These are phyloP conservation scores for Aspergillus persii DNA, from an alignment of 2,329 filamentous ascomycete species.

Conservation along the genomic window DNA sequence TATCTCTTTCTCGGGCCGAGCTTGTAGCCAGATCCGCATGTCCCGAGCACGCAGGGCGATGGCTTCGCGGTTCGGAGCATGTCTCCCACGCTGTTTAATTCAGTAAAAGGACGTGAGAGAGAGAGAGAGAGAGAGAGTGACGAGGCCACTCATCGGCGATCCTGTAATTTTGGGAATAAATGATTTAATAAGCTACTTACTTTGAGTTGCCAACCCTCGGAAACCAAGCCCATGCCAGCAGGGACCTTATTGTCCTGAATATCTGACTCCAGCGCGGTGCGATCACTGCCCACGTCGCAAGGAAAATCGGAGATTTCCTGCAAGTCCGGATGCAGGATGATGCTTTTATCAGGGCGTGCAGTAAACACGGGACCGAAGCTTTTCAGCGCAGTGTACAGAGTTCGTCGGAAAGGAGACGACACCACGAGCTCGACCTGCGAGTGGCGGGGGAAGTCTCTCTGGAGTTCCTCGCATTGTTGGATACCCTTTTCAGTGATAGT, in stretches of 20 bases:
- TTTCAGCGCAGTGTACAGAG: neutral
- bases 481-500: neutral
- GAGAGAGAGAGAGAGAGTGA: neutral
- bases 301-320: neutral
- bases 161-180: neutral
- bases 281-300: neutral
- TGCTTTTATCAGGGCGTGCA: neutral
- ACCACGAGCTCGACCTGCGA: neutral
- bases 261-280: neutral
- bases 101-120: neutral
- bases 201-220: neutral
- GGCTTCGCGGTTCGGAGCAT: neutral
- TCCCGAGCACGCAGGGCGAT: conserved; percentile 5
- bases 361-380: neutral
- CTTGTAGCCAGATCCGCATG: conserved; percentile 11
- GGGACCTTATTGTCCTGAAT: neutral
- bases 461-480: neutral
- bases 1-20: conserved; percentile 14
- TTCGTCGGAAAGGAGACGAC: neutral
- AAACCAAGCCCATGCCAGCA: neutral
- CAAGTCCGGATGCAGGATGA: neutral
- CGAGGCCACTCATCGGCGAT: no score
- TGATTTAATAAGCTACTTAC: neutral
- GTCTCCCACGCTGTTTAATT: neutral
- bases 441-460: neutral